These are phyloP conservation scores for Geum urbanum DNA, from an alignment of 306 rosid genomes.

Conservation along the genomic window DNA sequence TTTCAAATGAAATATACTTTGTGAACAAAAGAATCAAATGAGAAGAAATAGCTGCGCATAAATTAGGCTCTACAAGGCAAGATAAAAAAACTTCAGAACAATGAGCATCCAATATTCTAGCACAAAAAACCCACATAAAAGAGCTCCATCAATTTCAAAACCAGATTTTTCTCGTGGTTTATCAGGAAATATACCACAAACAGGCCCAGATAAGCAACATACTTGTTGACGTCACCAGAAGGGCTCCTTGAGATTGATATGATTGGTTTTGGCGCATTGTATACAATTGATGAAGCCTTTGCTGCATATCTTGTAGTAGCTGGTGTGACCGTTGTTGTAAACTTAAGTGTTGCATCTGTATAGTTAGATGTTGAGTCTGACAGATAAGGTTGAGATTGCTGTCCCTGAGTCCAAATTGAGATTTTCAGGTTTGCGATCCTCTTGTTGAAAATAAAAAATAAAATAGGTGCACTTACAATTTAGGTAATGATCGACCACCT, in stretches of 20 bases:
- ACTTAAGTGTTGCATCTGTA: constrained; percentile 65
- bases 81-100: background rate
- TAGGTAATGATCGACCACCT: too few species aligned
- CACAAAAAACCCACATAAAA: background rate
- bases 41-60: background rate
- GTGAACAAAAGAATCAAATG: background rate
- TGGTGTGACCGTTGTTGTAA: constrained; percentile 65
- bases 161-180: background rate
- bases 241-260: constrained; percentile 57
- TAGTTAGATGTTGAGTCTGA: constrained; percentile 61
- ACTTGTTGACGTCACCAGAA: constrained; percentile 53
- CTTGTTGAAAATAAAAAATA: too few species aligned
- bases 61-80: background rate
- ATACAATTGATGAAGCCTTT: constrained; percentile 22
- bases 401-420: constrained; percentile 56
- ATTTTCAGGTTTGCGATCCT: too few species aligned
- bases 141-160: background rate
- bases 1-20: too few species aligned
- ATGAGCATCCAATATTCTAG: background rate
- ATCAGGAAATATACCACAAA: background rate
- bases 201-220: background rate
- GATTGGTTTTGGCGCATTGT: constrained; percentile 47
- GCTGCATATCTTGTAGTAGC: constrained; percentile 45
- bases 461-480: too few species aligned
- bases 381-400: constrained; percentile 56